Conservation (phyloP, 2,329 filamentous ascomycete genomes). For the Sodiomyces alkalinus region DNA sequence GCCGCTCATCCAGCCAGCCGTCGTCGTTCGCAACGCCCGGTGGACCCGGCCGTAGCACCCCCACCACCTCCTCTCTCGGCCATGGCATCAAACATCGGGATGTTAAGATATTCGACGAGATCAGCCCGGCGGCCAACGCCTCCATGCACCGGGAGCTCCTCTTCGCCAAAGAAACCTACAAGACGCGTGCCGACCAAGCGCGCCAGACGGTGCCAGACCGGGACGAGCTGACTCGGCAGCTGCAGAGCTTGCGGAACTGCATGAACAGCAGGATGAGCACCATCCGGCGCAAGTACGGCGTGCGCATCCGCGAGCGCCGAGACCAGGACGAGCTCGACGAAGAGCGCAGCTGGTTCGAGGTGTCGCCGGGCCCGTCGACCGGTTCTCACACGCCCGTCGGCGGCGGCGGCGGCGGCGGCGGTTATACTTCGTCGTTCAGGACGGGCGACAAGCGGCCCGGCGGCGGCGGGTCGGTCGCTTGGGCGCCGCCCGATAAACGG, state of each 20-base stretch:
- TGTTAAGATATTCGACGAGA: too few relatives aligned
- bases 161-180: constrained; percentile 15
- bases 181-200: constrained; percentile 1
- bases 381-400: too few relatives aligned
- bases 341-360: neutral
- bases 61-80: too few relatives aligned
- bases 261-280: constrained; percentile 40
- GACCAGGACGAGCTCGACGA: constrained; percentile 17
- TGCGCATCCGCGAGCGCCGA: constrained; percentile 33
- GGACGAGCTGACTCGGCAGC: neutral
- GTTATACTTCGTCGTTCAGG: too few relatives aligned
- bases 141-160: constrained; percentile 21
- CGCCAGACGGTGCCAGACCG: neutral
- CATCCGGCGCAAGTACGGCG: constrained; percentile 42
- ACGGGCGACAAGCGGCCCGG: neutral
- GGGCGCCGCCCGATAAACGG: too few relatives aligned
- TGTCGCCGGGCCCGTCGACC: too few relatives aligned
- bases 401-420: too few relatives aligned
- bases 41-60: neutral
- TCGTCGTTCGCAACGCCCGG: neutral
- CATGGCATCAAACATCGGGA: too few relatives aligned
- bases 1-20: too few relatives aligned
- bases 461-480: neutral
- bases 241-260: constrained; percentile 28
- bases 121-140: neutral